These are phyloP conservation scores for Podaxis sp. DNA, from an alignment of 768 basidiomycete species.

Conservation along the genomic window DNA sequence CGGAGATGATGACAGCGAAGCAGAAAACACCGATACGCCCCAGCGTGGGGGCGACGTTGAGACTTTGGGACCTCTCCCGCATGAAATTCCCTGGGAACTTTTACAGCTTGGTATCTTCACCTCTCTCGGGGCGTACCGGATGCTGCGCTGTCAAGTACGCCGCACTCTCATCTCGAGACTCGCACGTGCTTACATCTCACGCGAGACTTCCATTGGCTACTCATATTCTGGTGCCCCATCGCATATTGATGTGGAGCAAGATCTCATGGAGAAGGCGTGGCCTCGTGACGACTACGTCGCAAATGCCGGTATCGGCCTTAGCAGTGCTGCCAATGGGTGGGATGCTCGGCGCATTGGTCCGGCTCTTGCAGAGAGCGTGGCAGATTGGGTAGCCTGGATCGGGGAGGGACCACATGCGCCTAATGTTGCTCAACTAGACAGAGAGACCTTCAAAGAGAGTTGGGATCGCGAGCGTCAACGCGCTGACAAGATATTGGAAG, in stretches of 20 bases:
- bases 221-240: constrained; percentile 59
- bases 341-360: constrained; percentile 59
- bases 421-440: constrained; percentile 18
- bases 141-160: constrained; percentile 62
- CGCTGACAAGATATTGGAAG: constrained; percentile 58
- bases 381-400: constrained; percentile 53
- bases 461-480: constrained; percentile 27
- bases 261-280: constrained; percentile 73
- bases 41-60: not conserved
- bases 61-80: not conserved
- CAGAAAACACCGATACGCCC: constrained; percentile 6
- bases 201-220: constrained; percentile 50
- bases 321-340: constrained; percentile 49
- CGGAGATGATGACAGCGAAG: constrained; percentile 5
- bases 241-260: constrained; percentile 57
- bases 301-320: constrained; percentile 20
- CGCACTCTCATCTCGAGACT: constrained; percentile 59
- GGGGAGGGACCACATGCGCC: constrained; percentile 24
- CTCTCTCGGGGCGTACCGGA: constrained; percentile 59
- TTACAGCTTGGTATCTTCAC: constrained; percentile 37
- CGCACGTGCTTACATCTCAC: constrained; percentile 63
- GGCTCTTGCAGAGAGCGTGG: constrained; percentile 51
- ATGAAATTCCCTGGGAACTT: constrained; percentile 11
- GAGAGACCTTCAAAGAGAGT: constrained; percentile 16
- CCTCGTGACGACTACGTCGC: constrained; percentile 53